Base-by-base conservation (phyloP, 2,329 filamentous ascomycete genomes). In the Aciculosporium take region DNA sequence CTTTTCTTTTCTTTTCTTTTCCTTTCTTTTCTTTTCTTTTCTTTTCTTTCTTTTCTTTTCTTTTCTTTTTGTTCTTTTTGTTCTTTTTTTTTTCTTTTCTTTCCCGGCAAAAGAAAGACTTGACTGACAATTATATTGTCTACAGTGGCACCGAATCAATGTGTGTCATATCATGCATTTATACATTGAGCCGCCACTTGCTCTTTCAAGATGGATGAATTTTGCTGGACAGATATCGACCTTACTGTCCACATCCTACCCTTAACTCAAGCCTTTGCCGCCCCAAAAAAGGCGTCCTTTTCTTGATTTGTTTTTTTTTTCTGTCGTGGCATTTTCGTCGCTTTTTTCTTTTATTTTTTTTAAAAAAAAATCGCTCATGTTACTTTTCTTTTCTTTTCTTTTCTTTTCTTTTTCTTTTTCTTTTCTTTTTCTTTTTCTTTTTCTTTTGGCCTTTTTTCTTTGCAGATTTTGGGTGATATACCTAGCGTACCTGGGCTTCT, bases 131-230 rank as follows among this genome's bases (percentile, higher is more conserved):
- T 17, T 7, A 37, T 40, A 6, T 33, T 18, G 32, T 44, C 36
- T 37, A 17, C 33, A 32, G 24, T 18, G 28, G 29, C 37, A 44
- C 30, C 35, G 45, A 37, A 27, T 42, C 44, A 45, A 43, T 46
- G 39, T 44, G 47, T 43, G 45, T 48, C 40, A 49, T 39, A 48
- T 48, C 47, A 43, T 61, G 54, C 59, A 57, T 45, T 49, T 59
- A 53, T 59, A 59, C 49, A 56, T 52, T 51, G 51, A 54, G 45
- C 48, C 48, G 49, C 43, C 45, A 42, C 46, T 48, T 46, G 41
- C 46, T 48, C 45, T 43, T 49, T 49, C 50, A 45, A 48, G 48
- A 55, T 55, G 57, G 56, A 56, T 47, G 48, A 51, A 20, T 43
- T 47, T 48, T 39, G 27, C 48, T 43, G 48, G 40, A 49, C 47